Evolutionary conservation across 176 grass and related monocot genomes (phyloP), one percentile per base, ranked within the genome.

Genomic region (Panicum miliaceum): DNA sequence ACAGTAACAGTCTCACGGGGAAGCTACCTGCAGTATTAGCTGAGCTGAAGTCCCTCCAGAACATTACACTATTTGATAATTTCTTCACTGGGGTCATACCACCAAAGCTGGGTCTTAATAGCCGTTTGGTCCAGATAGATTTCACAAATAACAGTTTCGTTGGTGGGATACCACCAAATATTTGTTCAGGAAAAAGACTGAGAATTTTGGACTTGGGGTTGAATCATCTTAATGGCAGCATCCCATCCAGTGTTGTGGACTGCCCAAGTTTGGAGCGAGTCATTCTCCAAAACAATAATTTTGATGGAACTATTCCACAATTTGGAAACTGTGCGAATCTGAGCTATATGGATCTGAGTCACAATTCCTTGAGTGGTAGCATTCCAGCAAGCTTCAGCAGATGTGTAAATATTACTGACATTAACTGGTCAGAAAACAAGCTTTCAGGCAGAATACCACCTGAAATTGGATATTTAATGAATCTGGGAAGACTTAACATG

Each of bases 181-280:
- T 98, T 40, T 98, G 95, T 82, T 91, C 73, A 25, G 85, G 87
- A 13, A 89, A 93, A 88, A 75, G 85, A 73, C 79, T 98, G 52
- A 86, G 45, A 42, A 1, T 88, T 34, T 77, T 98, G 64, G 73
- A 8, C 77, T 48, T 95, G 82, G 92, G 87, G 0, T 78, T 35
- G 19, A 98, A 98, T 91, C 70, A 60, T 51, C 82, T 98, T 7
- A 93, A 88, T 80, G 90, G 87, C 72, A 93, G 84, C 63, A 94
- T 98, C 25, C 95, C 95, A 73, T 58, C 75, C 4, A 76, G 8
- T 86, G 36, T 93, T 34, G 56, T 57, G 1, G 81, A 86, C 46
- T 97, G 94, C 81, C 87, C 88, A 12, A 81, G 76, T 81, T 74
- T 94, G 71, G 16, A 65, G 22, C 83, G 86, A 73, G 12, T 97